A percentile compares a stretch with the other conserved stretches of the same genome.
phyloP scores from a whole-genome alignment of 1,284 basidiomycete species.

The Acaromyces ingoldii region DNA sequence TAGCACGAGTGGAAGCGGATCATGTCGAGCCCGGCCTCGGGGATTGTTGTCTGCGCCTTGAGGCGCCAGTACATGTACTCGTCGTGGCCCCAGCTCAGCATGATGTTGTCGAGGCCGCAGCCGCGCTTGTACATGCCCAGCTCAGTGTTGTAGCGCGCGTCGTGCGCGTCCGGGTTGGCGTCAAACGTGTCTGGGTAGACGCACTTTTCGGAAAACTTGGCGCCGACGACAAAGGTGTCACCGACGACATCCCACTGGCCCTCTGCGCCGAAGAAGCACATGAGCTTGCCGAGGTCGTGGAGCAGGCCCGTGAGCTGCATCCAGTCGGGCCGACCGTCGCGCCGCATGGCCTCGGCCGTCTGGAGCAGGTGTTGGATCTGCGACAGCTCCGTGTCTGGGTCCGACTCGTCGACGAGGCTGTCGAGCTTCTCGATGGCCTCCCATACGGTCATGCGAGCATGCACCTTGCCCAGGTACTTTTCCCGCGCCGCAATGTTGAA shows the following conservation, averaged over 20 bases:
- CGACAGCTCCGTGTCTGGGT: conserved; percentile 56
- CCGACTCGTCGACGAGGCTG: conserved; percentile 80
- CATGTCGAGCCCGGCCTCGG: conserved; percentile 78
- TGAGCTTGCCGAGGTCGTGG: conserved; percentile 33
- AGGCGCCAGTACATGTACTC: conserved; percentile 51
- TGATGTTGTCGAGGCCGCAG: conserved; percentile 83
- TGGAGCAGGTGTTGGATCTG: conserved; percentile 88
- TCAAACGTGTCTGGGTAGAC: conserved; percentile 74
- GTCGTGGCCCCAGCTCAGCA: conserved; percentile 86
- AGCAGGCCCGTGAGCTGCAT: conserved; percentile 78
- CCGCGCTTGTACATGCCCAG: conserved; percentile 76
- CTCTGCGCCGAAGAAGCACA: conserved; percentile 46
- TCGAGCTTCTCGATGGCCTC: conserved; percentile 85
- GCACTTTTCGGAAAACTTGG: conserved; percentile 60
- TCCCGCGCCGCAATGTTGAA: conserved; percentile 30
- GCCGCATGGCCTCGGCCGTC: conserved; percentile 82
- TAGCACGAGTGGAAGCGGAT: conserved; percentile 92
- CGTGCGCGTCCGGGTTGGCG: conserved; percentile 68
- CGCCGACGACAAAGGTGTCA: conserved; percentile 82
- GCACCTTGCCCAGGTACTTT: conserved; percentile 20
- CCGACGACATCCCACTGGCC: conserved; percentile 87
- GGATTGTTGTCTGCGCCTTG: conserved; percentile 58
- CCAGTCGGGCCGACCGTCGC: conserved; percentile 67
- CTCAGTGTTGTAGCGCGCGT: conserved; percentile 71
- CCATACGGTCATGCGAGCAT: conserved; percentile 61